Conservation (phyloP, 208 protist genomes). For the Leptomonas seymouri region DNA sequence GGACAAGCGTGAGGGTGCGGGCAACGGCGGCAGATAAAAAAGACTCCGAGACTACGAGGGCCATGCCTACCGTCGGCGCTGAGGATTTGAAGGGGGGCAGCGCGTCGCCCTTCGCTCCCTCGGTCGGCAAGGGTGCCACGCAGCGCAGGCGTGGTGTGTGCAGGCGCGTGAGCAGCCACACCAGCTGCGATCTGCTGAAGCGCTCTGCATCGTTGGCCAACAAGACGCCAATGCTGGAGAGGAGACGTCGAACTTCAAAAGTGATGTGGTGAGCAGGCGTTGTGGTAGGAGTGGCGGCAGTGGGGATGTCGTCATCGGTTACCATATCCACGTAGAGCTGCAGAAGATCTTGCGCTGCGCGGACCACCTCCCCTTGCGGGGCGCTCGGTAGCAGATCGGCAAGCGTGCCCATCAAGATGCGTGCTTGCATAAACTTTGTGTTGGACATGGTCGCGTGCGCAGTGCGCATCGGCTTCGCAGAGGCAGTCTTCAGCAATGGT, state of each 20-base stretch:
- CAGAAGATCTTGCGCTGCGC: conserved; percentile 20
- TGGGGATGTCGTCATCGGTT: not conserved
- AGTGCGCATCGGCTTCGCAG: too few species aligned
- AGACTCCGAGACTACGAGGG: conserved; percentile 22
- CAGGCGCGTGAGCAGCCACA: conserved; percentile 30
- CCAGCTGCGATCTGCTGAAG: conserved; percentile 12
- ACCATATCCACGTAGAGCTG: conserved; percentile 13
- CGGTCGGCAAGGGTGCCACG: not conserved
- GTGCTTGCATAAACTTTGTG: not conserved
- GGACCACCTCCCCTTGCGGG: conserved; percentile 18
- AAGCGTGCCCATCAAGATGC: conserved; percentile 21
- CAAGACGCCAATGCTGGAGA: conserved; percentile 26
- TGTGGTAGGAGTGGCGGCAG: not conserved
- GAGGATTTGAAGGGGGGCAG: not conserved
- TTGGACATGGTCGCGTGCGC: not conserved
- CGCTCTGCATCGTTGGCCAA: conserved; percentile 32
- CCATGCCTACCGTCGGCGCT: not conserved
- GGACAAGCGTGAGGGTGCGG: conserved; percentile 7
- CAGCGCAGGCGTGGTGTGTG: conserved; percentile 21
- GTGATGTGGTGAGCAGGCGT: not conserved
- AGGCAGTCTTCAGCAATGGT: too few species aligned
- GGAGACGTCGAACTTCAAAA: conserved; percentile 29
- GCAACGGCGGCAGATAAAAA: conserved; percentile 29
- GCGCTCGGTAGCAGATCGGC: conserved; percentile 39
- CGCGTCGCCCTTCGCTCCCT: not conserved